These are phyloP conservation scores for Selenicereus undatus DNA, from an alignment of 148 eudicot species.

Conservation along the genomic window DNA sequence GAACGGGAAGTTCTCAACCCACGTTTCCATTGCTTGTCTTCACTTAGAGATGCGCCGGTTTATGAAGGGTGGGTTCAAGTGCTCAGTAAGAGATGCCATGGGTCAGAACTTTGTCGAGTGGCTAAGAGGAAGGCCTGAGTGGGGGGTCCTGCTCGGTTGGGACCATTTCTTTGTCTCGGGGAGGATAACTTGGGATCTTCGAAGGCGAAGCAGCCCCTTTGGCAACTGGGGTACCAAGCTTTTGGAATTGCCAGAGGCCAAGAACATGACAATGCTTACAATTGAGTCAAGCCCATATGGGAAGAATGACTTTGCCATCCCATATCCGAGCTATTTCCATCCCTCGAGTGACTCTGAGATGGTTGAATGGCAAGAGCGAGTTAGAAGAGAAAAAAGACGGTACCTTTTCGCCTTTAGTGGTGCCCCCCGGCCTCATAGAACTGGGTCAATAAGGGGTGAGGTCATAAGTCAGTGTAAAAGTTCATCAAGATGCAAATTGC, in stretches of 20 bases:
- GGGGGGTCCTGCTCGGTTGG: constrained; percentile 26
- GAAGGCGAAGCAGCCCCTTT: neutral
- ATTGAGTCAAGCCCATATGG: constrained; percentile 35
- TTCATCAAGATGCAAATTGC: constrained; percentile 26
- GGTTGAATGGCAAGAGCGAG: constrained; percentile 32
- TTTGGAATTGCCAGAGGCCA: constrained; percentile 26
- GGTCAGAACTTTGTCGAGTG: constrained; percentile 24
- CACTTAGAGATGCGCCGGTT: constrained; percentile 33
- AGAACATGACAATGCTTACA: constrained; percentile 34
- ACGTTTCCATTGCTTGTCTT: no score
- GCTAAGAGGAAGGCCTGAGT: constrained; percentile 37
- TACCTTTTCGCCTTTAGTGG: constrained; percentile 38
- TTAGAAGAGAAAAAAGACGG: constrained; percentile 25
- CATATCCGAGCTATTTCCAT: constrained; percentile 50
- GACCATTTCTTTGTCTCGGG: constrained; percentile 45
- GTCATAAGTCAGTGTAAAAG: constrained; percentile 36
- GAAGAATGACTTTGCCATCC: constrained; percentile 36
- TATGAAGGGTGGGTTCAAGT: constrained; percentile 21
- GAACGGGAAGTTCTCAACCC: no score
- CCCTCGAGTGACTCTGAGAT: constrained; percentile 32
- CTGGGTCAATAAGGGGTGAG: constrained; percentile 22
- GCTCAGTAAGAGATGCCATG: constrained; percentile 21
- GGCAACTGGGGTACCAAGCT: constrained; percentile 39
- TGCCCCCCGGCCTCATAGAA: constrained; percentile 29
- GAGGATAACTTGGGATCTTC: constrained; percentile 42